Conservation (phyloP, 1,284 basidiomycete species). For the Rhodotorula sp. region DNA sequence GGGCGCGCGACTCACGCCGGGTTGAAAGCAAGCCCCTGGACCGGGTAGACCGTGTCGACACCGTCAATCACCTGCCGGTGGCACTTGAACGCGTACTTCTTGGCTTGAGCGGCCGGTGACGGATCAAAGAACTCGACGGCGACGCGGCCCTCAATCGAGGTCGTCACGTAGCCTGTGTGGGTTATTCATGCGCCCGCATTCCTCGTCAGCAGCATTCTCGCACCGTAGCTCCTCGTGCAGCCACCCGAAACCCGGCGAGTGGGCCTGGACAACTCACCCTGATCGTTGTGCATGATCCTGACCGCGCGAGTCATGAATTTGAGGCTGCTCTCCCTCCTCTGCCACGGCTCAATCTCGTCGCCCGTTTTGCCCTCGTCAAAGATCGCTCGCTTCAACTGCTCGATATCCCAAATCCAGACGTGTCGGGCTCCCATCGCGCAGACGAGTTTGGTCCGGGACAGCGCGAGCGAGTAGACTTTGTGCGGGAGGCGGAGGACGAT, state of each 20-base stretch:
- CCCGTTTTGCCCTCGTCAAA: constrained; percentile 24
- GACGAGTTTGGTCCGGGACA: constrained; percentile 70
- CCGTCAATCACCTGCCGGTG: constrained; percentile 85
- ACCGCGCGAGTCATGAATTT: constrained; percentile 92
- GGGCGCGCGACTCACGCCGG: constrained; percentile 60
- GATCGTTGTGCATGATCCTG: constrained; percentile 86
- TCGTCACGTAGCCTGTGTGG: constrained; percentile 80
- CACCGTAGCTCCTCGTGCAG: too few relatives aligned
- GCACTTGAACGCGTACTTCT: constrained; percentile 98
- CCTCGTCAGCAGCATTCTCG: not conserved
- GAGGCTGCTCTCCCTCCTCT: constrained; percentile 83
- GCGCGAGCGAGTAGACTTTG: constrained; percentile 77
- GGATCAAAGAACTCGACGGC: constrained; percentile 97
- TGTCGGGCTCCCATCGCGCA: constrained; percentile 85
- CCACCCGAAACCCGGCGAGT: too few relatives aligned
- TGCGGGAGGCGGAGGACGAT: constrained; percentile 67
- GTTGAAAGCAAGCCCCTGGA: constrained; percentile 92
- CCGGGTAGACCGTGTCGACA: constrained; percentile 97
- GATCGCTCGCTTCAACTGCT: constrained; percentile 58
- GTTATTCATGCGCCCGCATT: not conserved
- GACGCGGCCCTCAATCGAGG: constrained; percentile 91
- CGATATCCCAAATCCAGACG: constrained; percentile 80
- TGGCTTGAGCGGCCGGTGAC: constrained; percentile 68
- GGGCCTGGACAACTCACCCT: constrained; percentile 58
- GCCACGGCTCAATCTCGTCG: constrained; percentile 56